Evolutionary conservation across 306 rosid genomes (phyloP).

Genomic region (Malus domestica): ASM211411v1 NC_041800.1:1402501-1403000

Average conservation of each 20-base stretch:
- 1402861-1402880: too few species aligned
- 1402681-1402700: background rate
- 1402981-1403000: background rate
- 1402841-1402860: background rate
- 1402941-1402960: background rate
- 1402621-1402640: background rate
- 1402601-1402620: background rate
- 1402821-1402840: background rate
- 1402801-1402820: background rate
- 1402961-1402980: background rate
- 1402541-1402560: constrained; percentile 44
- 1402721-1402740: background rate
- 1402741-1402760: background rate
- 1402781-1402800: background rate
- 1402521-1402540: constrained; percentile 27
- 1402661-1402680: background rate
- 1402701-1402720: background rate
- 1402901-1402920: too few species aligned
- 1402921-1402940: too few species aligned
- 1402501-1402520: constrained; percentile 12
- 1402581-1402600: constrained; percentile 24
- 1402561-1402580: constrained; percentile 34
- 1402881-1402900: too few species aligned
- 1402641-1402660: background rate
- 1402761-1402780: background rate